Percentiles rank a stretch among this genome's conserved stretches.
Conservation (phyloP, 2,329 filamentous ascomycete species). For the Ceratocystis harringtonii region DNA sequence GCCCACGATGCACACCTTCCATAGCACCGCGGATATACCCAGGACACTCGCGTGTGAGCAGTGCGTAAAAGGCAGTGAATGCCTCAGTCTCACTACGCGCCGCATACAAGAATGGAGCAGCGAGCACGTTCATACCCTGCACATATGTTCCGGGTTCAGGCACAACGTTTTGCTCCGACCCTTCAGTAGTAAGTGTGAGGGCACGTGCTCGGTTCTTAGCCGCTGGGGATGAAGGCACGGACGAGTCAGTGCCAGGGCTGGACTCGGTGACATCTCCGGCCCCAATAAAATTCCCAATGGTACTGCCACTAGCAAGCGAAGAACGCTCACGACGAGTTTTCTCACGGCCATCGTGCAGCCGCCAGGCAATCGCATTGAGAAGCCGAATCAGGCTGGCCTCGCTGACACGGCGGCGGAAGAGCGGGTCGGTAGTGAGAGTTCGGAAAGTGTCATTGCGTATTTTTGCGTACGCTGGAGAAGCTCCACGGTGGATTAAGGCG, state of each 20-base stretch:
- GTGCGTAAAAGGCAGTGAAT: constrained; percentile 75
- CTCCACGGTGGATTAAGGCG: constrained; percentile 75
- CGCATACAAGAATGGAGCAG: constrained; percentile 87
- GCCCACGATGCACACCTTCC: constrained; percentile 88
- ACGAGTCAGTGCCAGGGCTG: constrained; percentile 9
- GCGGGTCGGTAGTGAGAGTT: constrained; percentile 88
- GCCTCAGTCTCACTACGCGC: constrained; percentile 90
- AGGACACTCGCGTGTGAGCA: constrained; percentile 77
- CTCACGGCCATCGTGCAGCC: constrained; percentile 63
- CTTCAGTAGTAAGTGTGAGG: constrained; percentile 46
- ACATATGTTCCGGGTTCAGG: constrained; percentile 75
- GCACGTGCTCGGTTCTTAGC: constrained; percentile 40
- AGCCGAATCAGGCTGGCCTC: constrained; percentile 90
- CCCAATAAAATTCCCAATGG: constrained; percentile 23
- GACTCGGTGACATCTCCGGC: constrained; percentile 19
- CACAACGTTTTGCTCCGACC: constrained; percentile 39
- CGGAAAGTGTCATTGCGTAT: constrained; percentile 98
- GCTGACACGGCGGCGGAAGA: constrained; percentile 87
- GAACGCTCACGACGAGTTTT: constrained; percentile 27
- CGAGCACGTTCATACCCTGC: constrained; percentile 97
- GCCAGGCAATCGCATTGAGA: constrained; percentile 91
- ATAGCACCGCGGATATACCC: constrained; percentile 91
- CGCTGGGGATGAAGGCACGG: constrained; percentile 19
- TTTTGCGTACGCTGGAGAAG: constrained; percentile 89
- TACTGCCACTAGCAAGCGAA: constrained; percentile 14